Conservation (phyloP, 2,329 filamentous ascomycete genomes). For the Dactylellina drechsleri region DNA sequence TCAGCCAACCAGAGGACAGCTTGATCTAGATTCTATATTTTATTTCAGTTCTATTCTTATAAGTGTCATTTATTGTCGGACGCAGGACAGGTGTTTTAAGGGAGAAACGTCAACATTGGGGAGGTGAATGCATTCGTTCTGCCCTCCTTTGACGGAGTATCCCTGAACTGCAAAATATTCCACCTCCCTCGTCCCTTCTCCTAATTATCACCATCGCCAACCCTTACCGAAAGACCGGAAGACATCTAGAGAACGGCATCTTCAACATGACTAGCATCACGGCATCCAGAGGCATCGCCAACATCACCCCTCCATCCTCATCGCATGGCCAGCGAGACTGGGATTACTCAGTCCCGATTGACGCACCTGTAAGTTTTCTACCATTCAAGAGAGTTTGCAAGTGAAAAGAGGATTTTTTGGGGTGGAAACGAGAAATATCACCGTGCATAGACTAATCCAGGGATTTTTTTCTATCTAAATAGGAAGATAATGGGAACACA, state of each 20-base stretch:
- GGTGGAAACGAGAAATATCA: constrained; percentile 9
- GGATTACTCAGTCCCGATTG: constrained; percentile 58
- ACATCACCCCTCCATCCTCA: constrained; percentile 58
- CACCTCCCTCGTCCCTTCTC: background rate
- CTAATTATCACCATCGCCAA: background rate
- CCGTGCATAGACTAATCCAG: no score
- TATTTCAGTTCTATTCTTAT: constrained; percentile 2
- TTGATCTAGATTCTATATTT: constrained; percentile 3
- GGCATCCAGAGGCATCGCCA: constrained; percentile 52
- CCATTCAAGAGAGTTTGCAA: background rate
- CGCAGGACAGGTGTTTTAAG: no score
- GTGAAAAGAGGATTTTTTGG: background rate
- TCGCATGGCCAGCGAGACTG: constrained; percentile 58
- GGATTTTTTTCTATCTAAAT: background rate
- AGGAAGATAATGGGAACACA: constrained; percentile 50
- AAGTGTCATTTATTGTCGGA: background rate
- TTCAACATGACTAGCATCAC: constrained; percentile 43
- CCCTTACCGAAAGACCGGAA: background rate
- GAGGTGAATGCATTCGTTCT: constrained; percentile 53
- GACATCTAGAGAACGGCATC: background rate
- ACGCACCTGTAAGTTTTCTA: constrained; percentile 36
- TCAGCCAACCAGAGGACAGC: constrained; percentile 32
- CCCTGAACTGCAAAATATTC: constrained; percentile 45
- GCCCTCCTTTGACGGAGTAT: constrained; percentile 54
- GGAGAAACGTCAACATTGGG: constrained; percentile 33